Evolutionary conservation across 176 grass and related monocot species (phyloP), one percentile per base, ranked within the genome.

Genomic region (Musa troglodytarum): DNA sequence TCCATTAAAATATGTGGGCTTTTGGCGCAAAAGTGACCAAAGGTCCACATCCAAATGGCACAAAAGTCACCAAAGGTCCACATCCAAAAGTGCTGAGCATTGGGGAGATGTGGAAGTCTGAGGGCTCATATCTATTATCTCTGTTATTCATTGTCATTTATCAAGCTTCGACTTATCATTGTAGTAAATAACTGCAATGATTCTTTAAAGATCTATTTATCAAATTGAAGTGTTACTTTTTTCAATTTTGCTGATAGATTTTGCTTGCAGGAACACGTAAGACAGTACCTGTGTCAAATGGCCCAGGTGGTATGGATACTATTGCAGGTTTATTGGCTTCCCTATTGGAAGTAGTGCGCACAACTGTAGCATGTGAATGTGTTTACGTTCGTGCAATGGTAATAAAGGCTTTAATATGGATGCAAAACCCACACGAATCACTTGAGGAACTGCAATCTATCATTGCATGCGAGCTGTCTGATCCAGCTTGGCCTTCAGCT

Each of bases 381-480:
- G 91, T 94, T 70, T 99, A 94, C 89, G 95, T 99, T 89, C 91
- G 95, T 87, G 88, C 84, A 28, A 94, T 99, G 90, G 90, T 99
- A 52, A 91, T 99, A 73, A 99, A 99, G 84, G 91, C 95, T 81
- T 86, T 99, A 74, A 73, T 99, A 82, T 99, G 95, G 95, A 99
- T 99, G 95, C 95, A 99, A 87, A 99, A 99, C 75, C 88, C 95
- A 57, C 95, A 99, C 17, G 95, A 99, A 71, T 91, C 90, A 75
- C 90, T 99, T 63, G 91, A 92, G 74, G 95, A 99, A 81, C 73
- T 99, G 14, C 85, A 91, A 89, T 89, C 83, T 68, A 99, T 99
- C 63, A 99, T 99, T 86, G 95, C 95, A 20, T 92, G 95, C 75
- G 95, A 99, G 76, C 82, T 99, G 84, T 92, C 88, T 82, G 95